Percentiles rank a stretch among this genome's conserved stretches.
These are phyloP conservation scores for Russula sp. DNA, from an alignment of 768 basidiomycete genomes.

Conservation along the genomic window DNA sequence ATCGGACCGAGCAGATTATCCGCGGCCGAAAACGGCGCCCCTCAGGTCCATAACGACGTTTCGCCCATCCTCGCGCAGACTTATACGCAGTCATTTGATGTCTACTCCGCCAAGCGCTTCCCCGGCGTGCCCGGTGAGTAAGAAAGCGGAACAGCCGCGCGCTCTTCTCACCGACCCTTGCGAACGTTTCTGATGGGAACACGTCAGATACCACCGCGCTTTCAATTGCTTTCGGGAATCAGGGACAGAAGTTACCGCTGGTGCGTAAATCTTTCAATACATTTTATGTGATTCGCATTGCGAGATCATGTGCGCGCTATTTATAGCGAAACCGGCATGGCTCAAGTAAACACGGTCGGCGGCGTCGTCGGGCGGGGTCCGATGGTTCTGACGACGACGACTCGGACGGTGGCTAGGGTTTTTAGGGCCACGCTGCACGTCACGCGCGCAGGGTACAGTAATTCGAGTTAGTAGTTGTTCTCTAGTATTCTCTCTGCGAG, in stretches of 20 bases:
- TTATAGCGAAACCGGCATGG: constrained; percentile 76
- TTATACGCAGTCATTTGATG: constrained; percentile 77
- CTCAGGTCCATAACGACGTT: constrained; percentile 56
- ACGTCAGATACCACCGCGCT: constrained; percentile 76
- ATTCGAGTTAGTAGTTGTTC: background rate
- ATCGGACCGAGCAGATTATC: constrained; percentile 31
- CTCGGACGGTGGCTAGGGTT: constrained; percentile 47
- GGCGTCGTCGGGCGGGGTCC: constrained; percentile 54
- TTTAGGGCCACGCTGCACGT: background rate
- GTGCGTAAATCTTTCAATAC: constrained; percentile 35
- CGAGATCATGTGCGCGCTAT: background rate
- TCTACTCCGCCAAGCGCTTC: constrained; percentile 91
- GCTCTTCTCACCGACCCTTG: background rate
- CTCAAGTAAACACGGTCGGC: constrained; percentile 51
- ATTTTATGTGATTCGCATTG: constrained; percentile 18
- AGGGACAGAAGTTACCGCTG: constrained; percentile 84
- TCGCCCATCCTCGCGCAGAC: constrained; percentile 80
- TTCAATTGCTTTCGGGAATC: constrained; percentile 83
- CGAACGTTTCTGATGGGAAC: constrained; percentile 3
- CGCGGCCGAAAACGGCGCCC: constrained; percentile 64
- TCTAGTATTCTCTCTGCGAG: constrained; percentile 8
- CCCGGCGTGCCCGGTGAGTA: constrained; percentile 82
- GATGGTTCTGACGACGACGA: constrained; percentile 67
- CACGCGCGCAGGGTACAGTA: background rate
- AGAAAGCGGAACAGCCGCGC: background rate